A percentile compares a stretch with the other conserved stretches of the same genome.
Evolutionary conservation across 805 yeast genomes (phyloP).

Genomic region (Myxozyma vanderwaltii): DNA sequence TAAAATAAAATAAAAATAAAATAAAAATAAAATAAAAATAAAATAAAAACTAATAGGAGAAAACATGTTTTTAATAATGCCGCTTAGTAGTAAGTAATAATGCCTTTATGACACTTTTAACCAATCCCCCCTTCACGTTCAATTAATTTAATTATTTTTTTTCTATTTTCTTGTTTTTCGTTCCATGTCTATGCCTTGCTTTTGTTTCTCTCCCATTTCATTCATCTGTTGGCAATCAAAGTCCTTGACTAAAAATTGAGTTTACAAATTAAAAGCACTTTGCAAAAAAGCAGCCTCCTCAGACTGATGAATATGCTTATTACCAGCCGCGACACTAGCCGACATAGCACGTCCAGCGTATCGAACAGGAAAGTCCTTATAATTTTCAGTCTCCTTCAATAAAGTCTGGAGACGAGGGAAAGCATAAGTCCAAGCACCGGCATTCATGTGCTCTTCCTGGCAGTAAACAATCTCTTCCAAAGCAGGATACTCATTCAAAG

Average conservation of each 20-base stretch:
- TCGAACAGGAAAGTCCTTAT: conserved; percentile 62
- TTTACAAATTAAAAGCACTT: conserved; percentile 59
- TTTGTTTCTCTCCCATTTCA: background rate
- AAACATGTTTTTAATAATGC: too few relatives aligned
- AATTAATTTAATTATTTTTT: background rate
- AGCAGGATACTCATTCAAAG: conserved; percentile 76
- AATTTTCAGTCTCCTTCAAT: conserved; percentile 70
- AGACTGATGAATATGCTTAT: conserved; percentile 79
- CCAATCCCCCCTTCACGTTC: background rate
- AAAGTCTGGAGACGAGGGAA: conserved; percentile 82
- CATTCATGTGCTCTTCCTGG: conserved; percentile 98
- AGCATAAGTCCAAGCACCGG: conserved; percentile 83
- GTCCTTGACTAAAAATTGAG: too few relatives aligned
- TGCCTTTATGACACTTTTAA: too few relatives aligned
- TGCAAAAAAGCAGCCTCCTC: conserved; percentile 87
- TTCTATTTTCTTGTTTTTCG: background rate
- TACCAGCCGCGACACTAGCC: conserved; percentile 98
- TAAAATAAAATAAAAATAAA: too few relatives aligned
- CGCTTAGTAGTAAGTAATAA: too few relatives aligned
- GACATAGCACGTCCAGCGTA: conserved; percentile 98
- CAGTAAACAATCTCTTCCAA: conserved; percentile 90
- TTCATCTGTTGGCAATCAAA: too few relatives aligned
- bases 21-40: too few relatives aligned
- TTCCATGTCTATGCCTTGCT: too few relatives aligned
- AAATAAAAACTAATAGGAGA: too few relatives aligned